Evolutionary conservation across 176 grass and related monocot genomes (phyloP), one percentile per base, ranked within the genome.

Genomic region (Eleusine indica): DNA sequence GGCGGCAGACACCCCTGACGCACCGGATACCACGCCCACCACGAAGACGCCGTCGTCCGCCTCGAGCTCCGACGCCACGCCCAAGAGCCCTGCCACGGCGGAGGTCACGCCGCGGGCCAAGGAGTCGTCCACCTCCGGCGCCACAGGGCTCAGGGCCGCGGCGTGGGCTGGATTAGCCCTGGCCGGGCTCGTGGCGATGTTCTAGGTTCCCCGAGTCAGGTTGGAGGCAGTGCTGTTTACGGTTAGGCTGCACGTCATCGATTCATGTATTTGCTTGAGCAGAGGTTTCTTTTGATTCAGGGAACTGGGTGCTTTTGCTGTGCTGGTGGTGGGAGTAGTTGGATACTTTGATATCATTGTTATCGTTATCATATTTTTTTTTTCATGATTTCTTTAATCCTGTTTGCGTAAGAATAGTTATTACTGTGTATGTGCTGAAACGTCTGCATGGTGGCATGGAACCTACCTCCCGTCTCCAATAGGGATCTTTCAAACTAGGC

Each of bases 141-240:
- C 81, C 52, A 6, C 58, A 8, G 82, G 75, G 44, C 80, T 89
- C 71, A 46, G 65, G 53, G 87, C 90, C 25, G 43, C 82, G 30
- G 83, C 70, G 14, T 38, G 86, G 64, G 79, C 75, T 9, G 64
- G 42, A 4, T 37, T 86, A 69, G 74, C 48, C 40, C 17, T 91
- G 6, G 47, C 80, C 9, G 94, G 82, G 37, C 56, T 95, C 11
- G 80, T 84, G 62, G 83, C 70, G 25, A 37, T 82, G 49, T 78
- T 96, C 85, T 96, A 96, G 94, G 49, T 41, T 57, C 7, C 22
- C 21, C 22, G 56, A 17, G 81, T 78, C 89, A 81, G 94, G 91
- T 81, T 86, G 69, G 94, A 96, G 91, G 88, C 91, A 93, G 94
- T 96, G 94, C 94, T 71, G 13, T 54, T 53, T 77, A 21, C 49